These are phyloP conservation scores for Pythium aristosporum DNA, from an alignment of 352 stramenopile species.

Conservation along the genomic window DNA sequence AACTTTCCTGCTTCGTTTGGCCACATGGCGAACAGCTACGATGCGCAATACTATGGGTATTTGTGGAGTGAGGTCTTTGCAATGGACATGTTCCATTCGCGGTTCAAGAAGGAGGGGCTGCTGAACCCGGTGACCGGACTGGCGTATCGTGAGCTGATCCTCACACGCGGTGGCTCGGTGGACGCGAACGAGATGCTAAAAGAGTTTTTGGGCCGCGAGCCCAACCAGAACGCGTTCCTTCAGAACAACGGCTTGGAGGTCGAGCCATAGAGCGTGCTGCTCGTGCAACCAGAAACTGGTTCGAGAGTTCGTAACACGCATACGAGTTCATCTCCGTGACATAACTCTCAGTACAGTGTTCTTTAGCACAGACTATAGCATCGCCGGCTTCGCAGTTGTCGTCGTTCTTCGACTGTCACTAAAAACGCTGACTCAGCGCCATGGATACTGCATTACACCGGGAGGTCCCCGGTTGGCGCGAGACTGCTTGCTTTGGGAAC, in stretches of 20 bases:
- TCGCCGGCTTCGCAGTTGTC: too few relatives aligned
- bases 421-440: too few relatives aligned
- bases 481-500: too few relatives aligned
- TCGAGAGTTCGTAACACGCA: too few relatives aligned
- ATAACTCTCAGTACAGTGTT: too few relatives aligned
- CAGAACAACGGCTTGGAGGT: not conserved
- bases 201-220: constrained; percentile 76
- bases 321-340: too few relatives aligned
- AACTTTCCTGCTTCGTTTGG: constrained; percentile 84
- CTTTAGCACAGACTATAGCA: too few relatives aligned
- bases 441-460: too few relatives aligned
- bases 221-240: constrained; percentile 74
- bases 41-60: constrained; percentile 87
- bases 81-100: constrained; percentile 88
- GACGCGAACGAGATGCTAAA: constrained; percentile 78
- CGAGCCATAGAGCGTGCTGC: too few relatives aligned
- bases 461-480: too few relatives aligned
- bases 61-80: constrained; percentile 90
- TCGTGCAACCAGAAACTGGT: too few relatives aligned
- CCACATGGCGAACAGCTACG: constrained; percentile 74
- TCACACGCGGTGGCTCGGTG: constrained; percentile 72
- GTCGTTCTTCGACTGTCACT: too few relatives aligned
- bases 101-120: constrained; percentile 83
- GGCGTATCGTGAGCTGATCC: constrained; percentile 83
- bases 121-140: constrained; percentile 81